A percentile compares a stretch with the other conserved stretches of the same genome.
Evolutionary conservation across 1,284 basidiomycete genomes (phyloP).

Genomic region (Rhodotorula sp.): DNA sequence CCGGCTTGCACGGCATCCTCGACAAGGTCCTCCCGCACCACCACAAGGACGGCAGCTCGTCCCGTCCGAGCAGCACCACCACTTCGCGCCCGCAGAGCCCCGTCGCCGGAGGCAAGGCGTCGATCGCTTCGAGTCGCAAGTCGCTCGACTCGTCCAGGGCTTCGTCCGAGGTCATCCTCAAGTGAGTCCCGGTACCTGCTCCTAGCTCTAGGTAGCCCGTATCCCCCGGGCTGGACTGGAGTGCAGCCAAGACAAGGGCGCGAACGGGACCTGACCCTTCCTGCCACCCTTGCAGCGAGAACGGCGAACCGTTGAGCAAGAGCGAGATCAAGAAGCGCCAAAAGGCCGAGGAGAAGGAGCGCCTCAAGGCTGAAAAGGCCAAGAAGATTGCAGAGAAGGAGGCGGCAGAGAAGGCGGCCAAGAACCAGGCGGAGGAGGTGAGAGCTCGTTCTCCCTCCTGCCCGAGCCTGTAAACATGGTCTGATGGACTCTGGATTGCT

Average conservation of each 20-base stretch:
- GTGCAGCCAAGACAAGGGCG: too few relatives aligned
- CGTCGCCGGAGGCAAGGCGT: neutral
- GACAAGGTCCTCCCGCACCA: slow-evolving; percentile 12
- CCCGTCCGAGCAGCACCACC: slow-evolving; percentile 14
- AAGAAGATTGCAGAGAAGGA: slow-evolving; percentile 78
- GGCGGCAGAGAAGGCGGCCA: slow-evolving; percentile 70
- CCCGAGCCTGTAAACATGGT: neutral
- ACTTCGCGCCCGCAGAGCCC: slow-evolving; percentile 1
- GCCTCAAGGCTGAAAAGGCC: slow-evolving; percentile 69
- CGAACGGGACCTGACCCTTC: neutral
- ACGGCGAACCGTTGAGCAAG: slow-evolving; percentile 63
- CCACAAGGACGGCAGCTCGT: slow-evolving; percentile 8
- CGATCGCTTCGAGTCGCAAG: slow-evolving; percentile 3
- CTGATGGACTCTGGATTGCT: neutral
- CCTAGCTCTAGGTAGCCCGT: neutral
- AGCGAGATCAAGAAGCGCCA: slow-evolving; percentile 84
- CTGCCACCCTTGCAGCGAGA: slow-evolving; percentile 11
- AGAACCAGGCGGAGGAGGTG: slow-evolving; percentile 71
- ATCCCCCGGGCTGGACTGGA: too few relatives aligned
- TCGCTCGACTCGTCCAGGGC: slow-evolving; percentile 15
- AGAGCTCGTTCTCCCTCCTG: slow-evolving; percentile 42
- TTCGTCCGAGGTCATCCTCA: slow-evolving; percentile 12
- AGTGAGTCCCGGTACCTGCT: slow-evolving; percentile 6
- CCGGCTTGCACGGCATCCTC: slow-evolving; percentile 24
- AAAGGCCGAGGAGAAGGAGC: slow-evolving; percentile 82